Conservation (phyloP, 805 yeast genomes). For the Wickerhamomyces mucosus region DNA sequence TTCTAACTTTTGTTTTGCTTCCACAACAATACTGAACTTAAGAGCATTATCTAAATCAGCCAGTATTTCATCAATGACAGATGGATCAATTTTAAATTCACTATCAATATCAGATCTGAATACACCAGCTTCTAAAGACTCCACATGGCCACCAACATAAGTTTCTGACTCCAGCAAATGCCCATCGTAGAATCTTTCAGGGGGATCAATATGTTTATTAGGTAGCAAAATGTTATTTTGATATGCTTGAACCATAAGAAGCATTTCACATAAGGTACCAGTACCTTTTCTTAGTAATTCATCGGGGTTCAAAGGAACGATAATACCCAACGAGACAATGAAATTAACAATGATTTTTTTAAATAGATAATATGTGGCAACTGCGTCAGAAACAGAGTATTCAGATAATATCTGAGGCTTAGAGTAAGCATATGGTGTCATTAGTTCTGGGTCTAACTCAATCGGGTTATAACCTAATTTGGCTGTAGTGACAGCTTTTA, state of each 20-base stretch:
- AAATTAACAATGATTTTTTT: conserved; percentile 97
- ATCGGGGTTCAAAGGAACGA: conserved; percentile 93
- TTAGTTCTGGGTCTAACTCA: conserved; percentile 92
- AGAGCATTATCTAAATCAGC: conserved; percentile 67
- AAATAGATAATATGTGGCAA: conserved; percentile 92
- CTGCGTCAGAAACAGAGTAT: conserved; percentile 98
- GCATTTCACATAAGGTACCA: conserved; percentile 97
- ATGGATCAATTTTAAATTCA: conserved; percentile 70
- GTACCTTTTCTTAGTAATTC: conserved; percentile 95
- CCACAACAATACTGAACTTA: conserved; percentile 76
- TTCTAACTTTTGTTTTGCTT: conserved; percentile 59
- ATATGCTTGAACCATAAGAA: conserved; percentile 93
- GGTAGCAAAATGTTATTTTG: conserved; percentile 70
- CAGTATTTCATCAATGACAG: conserved; percentile 72
- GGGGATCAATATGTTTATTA: conserved; percentile 87
- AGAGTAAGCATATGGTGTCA: conserved; percentile 96
- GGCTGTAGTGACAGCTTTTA: conserved; percentile 94
- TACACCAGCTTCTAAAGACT: conserved; percentile 95
- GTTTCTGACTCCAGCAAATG: conserved; percentile 92
- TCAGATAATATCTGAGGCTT: conserved; percentile 89
- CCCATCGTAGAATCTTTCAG: conserved; percentile 92
- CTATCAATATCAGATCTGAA: conserved; percentile 80
- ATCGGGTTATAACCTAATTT: conserved; percentile 94
- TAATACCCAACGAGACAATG: conserved; percentile 89
- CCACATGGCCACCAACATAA: conserved; percentile 98